Percentiles rank a stretch among this genome's conserved stretches.
Evolutionary conservation across 2,329 filamentous ascomycete species (phyloP).

Genomic region (Massarina eburnea): DNA sequence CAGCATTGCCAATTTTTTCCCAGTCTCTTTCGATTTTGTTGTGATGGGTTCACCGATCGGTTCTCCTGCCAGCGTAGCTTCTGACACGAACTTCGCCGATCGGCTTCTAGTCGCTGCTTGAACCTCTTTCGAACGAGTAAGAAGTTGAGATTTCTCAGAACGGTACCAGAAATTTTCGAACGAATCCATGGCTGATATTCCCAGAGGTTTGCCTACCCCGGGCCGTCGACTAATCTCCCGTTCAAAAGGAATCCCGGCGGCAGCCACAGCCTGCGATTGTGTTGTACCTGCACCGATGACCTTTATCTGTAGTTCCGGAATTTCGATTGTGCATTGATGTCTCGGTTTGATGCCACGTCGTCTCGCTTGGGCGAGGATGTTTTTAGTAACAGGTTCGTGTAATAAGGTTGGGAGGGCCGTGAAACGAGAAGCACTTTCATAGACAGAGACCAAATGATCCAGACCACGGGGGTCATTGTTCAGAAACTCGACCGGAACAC

Average conservation of each 20-base stretch:
- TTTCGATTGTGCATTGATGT: conserved; percentile 1
- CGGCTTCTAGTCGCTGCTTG: neutral
- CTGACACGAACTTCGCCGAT: neutral
- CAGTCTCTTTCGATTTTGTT: neutral
- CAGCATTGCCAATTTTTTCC: neutral
- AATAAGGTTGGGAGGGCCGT: neutral
- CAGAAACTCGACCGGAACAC: too few species aligned
- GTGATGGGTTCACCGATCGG: neutral
- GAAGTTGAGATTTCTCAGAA: neutral
- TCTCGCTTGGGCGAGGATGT: neutral
- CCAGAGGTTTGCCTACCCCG: neutral
- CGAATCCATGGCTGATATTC: neutral
- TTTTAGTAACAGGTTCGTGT: neutral
- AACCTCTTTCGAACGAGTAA: neutral
- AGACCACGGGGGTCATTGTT: too few species aligned
- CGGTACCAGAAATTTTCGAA: neutral
- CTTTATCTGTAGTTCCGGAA: conserved; percentile 2
- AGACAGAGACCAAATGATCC: too few species aligned
- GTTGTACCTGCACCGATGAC: neutral
- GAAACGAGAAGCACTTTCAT: conserved; percentile 4
- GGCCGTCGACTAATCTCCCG: neutral
- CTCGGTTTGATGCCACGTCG: neutral
- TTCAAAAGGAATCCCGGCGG: neutral
- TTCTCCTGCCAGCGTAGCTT: neutral
- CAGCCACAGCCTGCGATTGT: neutral